These are phyloP conservation scores for Tolypocladium capitatum DNA, from an alignment of 2,329 filamentous ascomycete species.

Conservation along the genomic window DNA sequence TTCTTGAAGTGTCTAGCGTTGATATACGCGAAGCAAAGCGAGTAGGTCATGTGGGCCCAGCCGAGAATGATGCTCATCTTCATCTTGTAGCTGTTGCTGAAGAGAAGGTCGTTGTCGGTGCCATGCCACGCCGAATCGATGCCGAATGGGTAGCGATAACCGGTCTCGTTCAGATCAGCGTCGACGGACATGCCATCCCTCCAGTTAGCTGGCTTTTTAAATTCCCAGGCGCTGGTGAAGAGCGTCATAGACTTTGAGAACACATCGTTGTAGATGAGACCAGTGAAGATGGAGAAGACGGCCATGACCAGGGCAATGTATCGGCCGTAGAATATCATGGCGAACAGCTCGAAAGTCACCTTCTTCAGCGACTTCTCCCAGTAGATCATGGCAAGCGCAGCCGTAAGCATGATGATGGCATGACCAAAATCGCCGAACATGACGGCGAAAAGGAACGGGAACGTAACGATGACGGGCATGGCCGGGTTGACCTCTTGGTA, in stretches of 20 bases:
- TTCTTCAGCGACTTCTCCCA: constrained; percentile 91
- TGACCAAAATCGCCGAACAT: constrained; percentile 99
- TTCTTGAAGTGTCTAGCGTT: constrained; percentile 93
- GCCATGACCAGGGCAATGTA: constrained; percentile 99
- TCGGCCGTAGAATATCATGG: constrained; percentile 97
- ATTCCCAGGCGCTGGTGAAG: constrained; percentile 85
- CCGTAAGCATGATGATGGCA: constrained; percentile 73
- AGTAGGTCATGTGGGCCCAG: constrained; percentile 99
- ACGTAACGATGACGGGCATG: constrained; percentile 88
- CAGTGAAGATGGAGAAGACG: constrained; percentile 91
- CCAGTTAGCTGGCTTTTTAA: constrained; percentile 53
- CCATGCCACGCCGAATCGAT: constrained; percentile 95
- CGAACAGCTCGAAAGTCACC: constrained; percentile 82
- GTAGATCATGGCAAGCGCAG: constrained; percentile 86
- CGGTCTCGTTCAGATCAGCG: constrained; percentile 50
- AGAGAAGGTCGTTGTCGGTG: constrained; percentile 86
- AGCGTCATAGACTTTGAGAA: constrained; percentile 89
- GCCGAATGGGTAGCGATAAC: constrained; percentile 88
- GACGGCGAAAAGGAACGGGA: constrained; percentile 98
- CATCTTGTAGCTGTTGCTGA: constrained; percentile 99
- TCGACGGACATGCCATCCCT: constrained; percentile 49
- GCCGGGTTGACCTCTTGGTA: constrained; percentile 97
- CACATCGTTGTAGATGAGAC: constrained; percentile 92
- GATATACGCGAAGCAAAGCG: constrained; percentile 80
- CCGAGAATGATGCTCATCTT: constrained; percentile 97